Evolutionary conservation across 805 yeast species (phyloP).

Genomic region (Torulaspora franciscae): DNA sequence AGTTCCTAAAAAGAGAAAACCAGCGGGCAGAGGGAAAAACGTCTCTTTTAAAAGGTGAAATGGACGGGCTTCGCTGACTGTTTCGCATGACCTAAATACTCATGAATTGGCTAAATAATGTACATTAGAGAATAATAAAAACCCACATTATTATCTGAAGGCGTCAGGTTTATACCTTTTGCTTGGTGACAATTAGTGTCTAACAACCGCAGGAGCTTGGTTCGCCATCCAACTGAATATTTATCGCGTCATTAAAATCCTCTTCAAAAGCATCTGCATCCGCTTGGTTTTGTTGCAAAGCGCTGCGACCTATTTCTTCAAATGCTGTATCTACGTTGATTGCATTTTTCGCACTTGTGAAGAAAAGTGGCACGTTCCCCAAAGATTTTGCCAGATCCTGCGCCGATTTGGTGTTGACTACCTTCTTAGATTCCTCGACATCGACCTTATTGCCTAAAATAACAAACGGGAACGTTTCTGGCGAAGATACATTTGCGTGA

Average conservation of each 20-base stretch:
- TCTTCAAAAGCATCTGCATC: constrained; percentile 79
- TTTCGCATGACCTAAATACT: background rate
- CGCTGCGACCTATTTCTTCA: constrained; percentile 92
- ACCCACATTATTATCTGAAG: constrained; percentile 1
- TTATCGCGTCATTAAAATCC: constrained; percentile 94
- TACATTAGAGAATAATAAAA: constrained; percentile 7
- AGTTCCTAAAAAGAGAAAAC: constrained; percentile 44
- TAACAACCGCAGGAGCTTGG: constrained; percentile 70
- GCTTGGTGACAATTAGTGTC: background rate
- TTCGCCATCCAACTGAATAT: constrained; percentile 86
- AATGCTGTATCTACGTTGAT: constrained; percentile 94
- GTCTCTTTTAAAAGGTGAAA: constrained; percentile 29
- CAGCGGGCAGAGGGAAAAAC: constrained; percentile 26
- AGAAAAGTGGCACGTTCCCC: constrained; percentile 86
- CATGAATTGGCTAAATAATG: constrained; percentile 3
- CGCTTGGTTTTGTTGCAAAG: constrained; percentile 77
- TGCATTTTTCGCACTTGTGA: constrained; percentile 96
- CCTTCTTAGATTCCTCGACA: constrained; percentile 84
- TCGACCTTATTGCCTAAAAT: constrained; percentile 93
- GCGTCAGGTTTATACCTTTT: background rate
- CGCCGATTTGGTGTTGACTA: constrained; percentile 55
- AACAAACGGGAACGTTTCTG: constrained; percentile 93
- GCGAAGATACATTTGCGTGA: constrained; percentile 89
- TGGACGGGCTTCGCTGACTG: background rate
- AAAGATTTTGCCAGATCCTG: constrained; percentile 55